These are phyloP conservation scores for Paxillus ammoniavirescens DNA, from an alignment of 768 basidiomycete genomes.

Conservation along the genomic window DNA sequence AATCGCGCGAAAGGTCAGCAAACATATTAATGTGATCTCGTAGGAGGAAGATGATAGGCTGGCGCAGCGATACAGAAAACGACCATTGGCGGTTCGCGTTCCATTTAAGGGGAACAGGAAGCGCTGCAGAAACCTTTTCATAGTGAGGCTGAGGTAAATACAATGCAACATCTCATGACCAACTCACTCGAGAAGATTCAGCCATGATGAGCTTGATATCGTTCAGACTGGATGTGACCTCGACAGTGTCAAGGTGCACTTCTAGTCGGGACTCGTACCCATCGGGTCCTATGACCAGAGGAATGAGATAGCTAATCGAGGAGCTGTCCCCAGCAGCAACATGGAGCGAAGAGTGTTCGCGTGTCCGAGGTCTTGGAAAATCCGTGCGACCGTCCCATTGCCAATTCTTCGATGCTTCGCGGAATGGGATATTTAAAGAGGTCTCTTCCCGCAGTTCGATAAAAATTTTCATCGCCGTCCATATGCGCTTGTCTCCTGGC, in stretches of 20 bases:
- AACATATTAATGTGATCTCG: slow-evolving; percentile 96
- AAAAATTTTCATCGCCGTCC: slow-evolving; percentile 79
- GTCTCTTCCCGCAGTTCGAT: slow-evolving; percentile 79
- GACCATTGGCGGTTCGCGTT: slow-evolving; percentile 78
- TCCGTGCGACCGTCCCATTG: slow-evolving; percentile 73
- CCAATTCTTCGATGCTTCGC: slow-evolving; percentile 97
- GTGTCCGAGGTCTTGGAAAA: slow-evolving; percentile 49
- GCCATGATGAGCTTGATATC: slow-evolving; percentile 77
- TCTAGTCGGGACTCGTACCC: slow-evolving; percentile 84
- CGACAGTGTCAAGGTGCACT: slow-evolving; percentile 77
- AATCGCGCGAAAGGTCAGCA: slow-evolving; percentile 89
- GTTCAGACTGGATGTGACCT: slow-evolving; percentile 82
- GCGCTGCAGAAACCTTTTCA: slow-evolving; percentile 59
- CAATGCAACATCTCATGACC: slow-evolving; percentile 13
- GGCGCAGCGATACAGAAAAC: slow-evolving; percentile 67
- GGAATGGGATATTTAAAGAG: slow-evolving; percentile 81
- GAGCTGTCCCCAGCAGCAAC: slow-evolving; percentile 77
- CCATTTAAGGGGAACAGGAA: slow-evolving; percentile 85
- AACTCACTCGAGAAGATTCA: slow-evolving; percentile 70
- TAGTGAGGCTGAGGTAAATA: slow-evolving; percentile 3
- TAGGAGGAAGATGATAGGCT: slow-evolving; percentile 73
- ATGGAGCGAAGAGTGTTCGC: slow-evolving; percentile 72
- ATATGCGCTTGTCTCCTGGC: slow-evolving; percentile 79
- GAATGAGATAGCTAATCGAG: slow-evolving; percentile 80
- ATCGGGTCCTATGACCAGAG: slow-evolving; percentile 67